Conservation (phyloP, 805 yeast species). For the Ogataea minuta region DNA sequence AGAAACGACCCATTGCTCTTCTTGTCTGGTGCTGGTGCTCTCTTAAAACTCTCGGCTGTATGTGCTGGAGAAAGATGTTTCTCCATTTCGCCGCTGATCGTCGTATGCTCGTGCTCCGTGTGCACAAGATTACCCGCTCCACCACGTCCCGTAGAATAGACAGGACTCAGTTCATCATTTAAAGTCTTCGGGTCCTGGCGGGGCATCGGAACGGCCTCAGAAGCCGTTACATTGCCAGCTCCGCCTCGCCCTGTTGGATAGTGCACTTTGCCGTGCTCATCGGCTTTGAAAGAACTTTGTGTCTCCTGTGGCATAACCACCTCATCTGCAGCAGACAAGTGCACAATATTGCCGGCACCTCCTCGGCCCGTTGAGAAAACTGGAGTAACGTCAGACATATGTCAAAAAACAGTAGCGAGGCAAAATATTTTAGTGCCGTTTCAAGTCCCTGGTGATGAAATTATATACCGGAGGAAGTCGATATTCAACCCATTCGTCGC, state of each 20-base stretch:
- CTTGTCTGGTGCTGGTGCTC: neutral
- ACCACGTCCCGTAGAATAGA: slow-evolving; percentile 54
- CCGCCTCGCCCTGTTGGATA: slow-evolving; percentile 61
- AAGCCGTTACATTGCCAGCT: slow-evolving; percentile 47
- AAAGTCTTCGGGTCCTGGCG: slow-evolving; percentile 36
- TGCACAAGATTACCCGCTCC: slow-evolving; percentile 54
- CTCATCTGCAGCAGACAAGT: slow-evolving; percentile 24
- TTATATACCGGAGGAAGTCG: slow-evolving; percentile 27
- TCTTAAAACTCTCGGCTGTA: slow-evolving; percentile 16
- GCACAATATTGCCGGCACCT: slow-evolving; percentile 36
- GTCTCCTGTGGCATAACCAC: slow-evolving; percentile 19
- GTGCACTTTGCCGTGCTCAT: slow-evolving; percentile 34
- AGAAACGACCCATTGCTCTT: slow-evolving; percentile 12
- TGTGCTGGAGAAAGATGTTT: slow-evolving; percentile 40
- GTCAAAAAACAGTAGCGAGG: slow-evolving; percentile 8
- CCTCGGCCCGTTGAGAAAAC: slow-evolving; percentile 37
- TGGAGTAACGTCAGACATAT: slow-evolving; percentile 22
- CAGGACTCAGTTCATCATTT: slow-evolving; percentile 39
- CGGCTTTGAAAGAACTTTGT: slow-evolving; percentile 26
- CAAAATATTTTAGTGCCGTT: slow-evolving; percentile 4
- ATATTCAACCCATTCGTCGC: slow-evolving; percentile 22
- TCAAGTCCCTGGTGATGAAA: slow-evolving; percentile 15
- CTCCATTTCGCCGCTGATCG: slow-evolving; percentile 39
- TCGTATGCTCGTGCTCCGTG: slow-evolving; percentile 38
- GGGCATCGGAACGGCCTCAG: slow-evolving; percentile 45